Evolutionary conservation across 2,329 filamentous ascomycete species (phyloP).

Genomic region (Sclerotinia sclerotiorum): DNA sequence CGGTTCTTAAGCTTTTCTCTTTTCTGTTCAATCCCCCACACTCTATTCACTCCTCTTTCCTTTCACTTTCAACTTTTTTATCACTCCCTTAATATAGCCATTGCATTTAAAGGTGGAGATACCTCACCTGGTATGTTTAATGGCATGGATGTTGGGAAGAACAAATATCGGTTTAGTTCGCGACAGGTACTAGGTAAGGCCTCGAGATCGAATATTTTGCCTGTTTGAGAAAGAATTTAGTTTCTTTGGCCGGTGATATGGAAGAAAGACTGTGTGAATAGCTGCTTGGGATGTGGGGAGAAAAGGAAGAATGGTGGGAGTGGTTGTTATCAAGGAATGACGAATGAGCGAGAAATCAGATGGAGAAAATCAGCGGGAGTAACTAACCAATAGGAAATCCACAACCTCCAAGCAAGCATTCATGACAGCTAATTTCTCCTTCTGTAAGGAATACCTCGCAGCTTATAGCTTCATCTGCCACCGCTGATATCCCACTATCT

Average conservation of each 20-base stretch:
- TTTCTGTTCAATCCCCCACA: neutral
- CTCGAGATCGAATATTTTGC: constrained; percentile 42
- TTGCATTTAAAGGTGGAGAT: constrained; percentile 37
- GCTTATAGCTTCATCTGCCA: constrained; percentile 17
- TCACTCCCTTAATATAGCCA: constrained; percentile 29
- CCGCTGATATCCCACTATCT: constrained; percentile 9
- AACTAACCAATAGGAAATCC: constrained; percentile 32
- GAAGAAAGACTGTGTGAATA: too few relatives aligned
- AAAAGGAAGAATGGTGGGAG: neutral
- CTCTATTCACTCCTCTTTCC: neutral
- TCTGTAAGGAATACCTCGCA: constrained; percentile 14
- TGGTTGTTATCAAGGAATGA: neutral
- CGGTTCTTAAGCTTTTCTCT: too few relatives aligned
- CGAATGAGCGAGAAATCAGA: neutral
- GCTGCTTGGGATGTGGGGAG: too few relatives aligned
- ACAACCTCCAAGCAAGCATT: constrained; percentile 16
- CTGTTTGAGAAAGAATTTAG: constrained; percentile 27
- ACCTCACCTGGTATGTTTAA: constrained; percentile 46
- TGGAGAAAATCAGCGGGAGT: neutral
- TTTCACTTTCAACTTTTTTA: neutral
- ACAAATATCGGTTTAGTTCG: constrained; percentile 54
- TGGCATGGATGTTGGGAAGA: constrained; percentile 61
- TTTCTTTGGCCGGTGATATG: neutral
- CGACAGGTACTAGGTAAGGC: constrained; percentile 47
- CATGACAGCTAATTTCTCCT: constrained; percentile 12